Conservation (phyloP, 768 basidiomycete genomes). For the Calvatia gigantea region DNA sequence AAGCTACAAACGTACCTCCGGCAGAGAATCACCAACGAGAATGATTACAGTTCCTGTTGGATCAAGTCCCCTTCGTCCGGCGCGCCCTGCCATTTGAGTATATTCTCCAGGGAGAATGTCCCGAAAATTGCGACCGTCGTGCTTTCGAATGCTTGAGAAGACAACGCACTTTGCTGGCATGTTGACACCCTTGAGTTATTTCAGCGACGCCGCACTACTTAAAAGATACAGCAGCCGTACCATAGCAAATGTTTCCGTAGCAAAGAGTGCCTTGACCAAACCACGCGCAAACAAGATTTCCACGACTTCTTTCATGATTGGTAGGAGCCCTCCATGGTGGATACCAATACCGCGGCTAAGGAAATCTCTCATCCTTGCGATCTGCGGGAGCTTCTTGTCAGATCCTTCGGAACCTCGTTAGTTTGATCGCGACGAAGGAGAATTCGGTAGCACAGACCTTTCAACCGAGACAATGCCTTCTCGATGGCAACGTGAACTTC, state of each 20-base stretch:
- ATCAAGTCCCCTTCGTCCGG: constrained; percentile 93
- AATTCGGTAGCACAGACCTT: constrained; percentile 50
- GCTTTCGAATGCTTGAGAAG: constrained; percentile 92
- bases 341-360: constrained; percentile 93
- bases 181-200: constrained; percentile 79
- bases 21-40: constrained; percentile 75
- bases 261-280: constrained; percentile 93
- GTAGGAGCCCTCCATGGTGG: constrained; percentile 94
- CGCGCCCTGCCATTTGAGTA: constrained; percentile 99
- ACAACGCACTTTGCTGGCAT: constrained; percentile 99
- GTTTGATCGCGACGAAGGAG: no score
- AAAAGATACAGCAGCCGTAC: constrained; percentile 39
- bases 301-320: constrained; percentile 97
- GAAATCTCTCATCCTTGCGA: constrained; percentile 83
- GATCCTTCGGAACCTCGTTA: constrained; percentile 51
- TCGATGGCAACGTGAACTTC: constrained; percentile 95
- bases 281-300: constrained; percentile 96
- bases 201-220: background rate
- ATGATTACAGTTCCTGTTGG: constrained; percentile 95
- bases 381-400: constrained; percentile 92
- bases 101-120: constrained; percentile 91
- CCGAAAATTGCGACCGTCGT: constrained; percentile 90
- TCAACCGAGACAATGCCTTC: constrained; percentile 84
- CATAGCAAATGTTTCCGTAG: constrained; percentile 99
- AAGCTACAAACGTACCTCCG: constrained; percentile 57